These are phyloP conservation scores for Hysterium pulicare DNA, from an alignment of 2,329 filamentous ascomycete genomes.

Conservation along the genomic window DNA sequence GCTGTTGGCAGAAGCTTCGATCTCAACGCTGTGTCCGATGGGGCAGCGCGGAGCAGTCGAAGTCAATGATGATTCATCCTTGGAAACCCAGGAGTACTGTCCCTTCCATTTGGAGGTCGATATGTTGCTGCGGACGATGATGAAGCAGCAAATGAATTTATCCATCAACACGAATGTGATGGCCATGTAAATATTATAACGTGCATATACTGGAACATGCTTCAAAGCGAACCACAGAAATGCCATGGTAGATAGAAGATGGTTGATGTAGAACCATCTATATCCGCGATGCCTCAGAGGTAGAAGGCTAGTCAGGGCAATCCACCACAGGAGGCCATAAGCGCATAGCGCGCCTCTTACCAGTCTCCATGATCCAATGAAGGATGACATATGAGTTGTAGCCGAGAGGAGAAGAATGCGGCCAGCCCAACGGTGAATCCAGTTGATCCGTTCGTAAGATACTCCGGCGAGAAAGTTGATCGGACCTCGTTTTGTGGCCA, in stretches of 20 bases:
- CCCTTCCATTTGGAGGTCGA: not conserved
- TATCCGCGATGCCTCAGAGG: conserved; percentile 24
- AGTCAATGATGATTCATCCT: too few relatives aligned
- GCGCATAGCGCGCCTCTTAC: conserved; percentile 23
- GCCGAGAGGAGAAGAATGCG: conserved; percentile 22
- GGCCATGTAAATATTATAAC: conserved; percentile 18
- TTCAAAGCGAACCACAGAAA: conserved; percentile 20
- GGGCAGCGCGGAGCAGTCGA: too few relatives aligned
- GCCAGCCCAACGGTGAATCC: conserved; percentile 23
- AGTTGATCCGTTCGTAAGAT: conserved; percentile 23
- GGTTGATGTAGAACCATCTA: conserved; percentile 24
- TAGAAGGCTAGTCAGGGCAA: conserved; percentile 19
- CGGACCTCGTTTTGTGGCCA: conserved; percentile 23
- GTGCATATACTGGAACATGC: conserved; percentile 24
- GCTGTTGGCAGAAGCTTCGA: too few relatives aligned
- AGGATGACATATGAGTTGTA: conserved; percentile 16
- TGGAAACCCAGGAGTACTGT: too few relatives aligned
- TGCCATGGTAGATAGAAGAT: conserved; percentile 18
- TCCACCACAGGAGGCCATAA: conserved; percentile 23
- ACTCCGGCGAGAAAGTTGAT: conserved; percentile 17
- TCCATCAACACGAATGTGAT: conserved; percentile 20
- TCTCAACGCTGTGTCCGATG: too few relatives aligned
- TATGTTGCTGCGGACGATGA: conserved; percentile 20
- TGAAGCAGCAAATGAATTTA: conserved; percentile 7
- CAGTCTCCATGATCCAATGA: conserved; percentile 18